Percentiles rank a stretch among this genome's conserved stretches.
Conservation (phyloP, 202 grass and related monocot genomes). For the Carex arenaria region DNA sequence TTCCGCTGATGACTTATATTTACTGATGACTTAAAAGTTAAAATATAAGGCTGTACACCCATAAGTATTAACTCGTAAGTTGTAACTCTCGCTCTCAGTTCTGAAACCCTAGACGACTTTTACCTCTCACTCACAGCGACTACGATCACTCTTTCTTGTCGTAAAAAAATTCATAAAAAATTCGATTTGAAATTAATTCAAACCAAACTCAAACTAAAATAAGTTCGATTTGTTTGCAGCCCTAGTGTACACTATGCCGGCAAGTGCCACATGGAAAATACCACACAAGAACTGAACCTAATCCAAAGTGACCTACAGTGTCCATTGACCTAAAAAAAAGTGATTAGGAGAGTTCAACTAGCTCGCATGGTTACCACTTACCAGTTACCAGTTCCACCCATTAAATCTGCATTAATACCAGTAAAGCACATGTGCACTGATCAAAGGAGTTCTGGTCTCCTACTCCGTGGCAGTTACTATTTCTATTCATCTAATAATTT, state of each 20-base stretch:
- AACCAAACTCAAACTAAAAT: too few species aligned
- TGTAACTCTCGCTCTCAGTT: too few species aligned
- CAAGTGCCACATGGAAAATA: neutral
- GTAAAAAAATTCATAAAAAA: too few species aligned
- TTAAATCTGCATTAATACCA: neutral
- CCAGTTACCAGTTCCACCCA: neutral
- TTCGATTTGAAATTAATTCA: too few species aligned
- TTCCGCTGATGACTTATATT: too few species aligned
- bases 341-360: slow-evolving; percentile 3
- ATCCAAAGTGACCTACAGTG: neutral
- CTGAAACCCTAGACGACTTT: too few species aligned
- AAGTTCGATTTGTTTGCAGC: too few species aligned
- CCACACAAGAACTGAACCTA: neutral
- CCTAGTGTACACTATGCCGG: neutral
- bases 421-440: neutral
- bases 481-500: neutral
- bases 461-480: neutral
- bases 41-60: too few species aligned
- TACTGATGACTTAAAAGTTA: too few species aligned
- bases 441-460: neutral
- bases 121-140: too few species aligned
- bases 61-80: too few species aligned
- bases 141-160: too few species aligned
- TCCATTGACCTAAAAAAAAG: neutral
- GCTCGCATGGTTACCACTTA: neutral